phyloP scores from a whole-genome alignment of 164 flowering plant genomes.

The Vitis labrusca region DNA sequence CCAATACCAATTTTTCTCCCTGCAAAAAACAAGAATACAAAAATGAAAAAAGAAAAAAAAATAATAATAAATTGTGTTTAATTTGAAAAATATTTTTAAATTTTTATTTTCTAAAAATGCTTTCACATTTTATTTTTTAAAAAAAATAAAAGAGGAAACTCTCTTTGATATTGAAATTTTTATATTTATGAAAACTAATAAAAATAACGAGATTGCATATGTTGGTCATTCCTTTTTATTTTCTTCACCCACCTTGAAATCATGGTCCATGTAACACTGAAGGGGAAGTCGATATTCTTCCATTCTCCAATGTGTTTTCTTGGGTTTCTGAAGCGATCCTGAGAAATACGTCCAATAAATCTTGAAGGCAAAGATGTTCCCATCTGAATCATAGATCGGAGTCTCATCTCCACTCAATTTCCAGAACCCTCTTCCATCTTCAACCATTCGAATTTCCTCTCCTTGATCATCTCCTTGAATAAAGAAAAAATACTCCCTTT shows the following conservation, averaged over 20 bases:
- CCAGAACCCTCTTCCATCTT: constrained; percentile 9
- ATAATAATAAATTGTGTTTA: no score
- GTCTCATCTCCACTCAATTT: neutral
- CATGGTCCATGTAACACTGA: no score
- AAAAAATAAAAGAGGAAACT: no score
- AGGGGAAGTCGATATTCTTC: neutral
- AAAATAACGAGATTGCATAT: no score
- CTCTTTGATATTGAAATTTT: no score
- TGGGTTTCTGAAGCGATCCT: neutral
- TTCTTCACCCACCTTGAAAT: no score
- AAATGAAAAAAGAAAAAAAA: neutral
- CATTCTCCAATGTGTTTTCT: constrained; percentile 15
- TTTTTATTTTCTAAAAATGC: no score
- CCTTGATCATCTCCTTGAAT: neutral
- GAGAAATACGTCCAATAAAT: neutral
- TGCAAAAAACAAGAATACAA: neutral
- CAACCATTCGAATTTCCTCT: neutral
- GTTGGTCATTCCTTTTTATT: no score
- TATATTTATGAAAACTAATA: no score
- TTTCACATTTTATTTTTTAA: no score
- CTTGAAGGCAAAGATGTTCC: constrained; percentile 2
- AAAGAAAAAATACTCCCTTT: constrained; percentile 7
- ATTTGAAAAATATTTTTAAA: no score
- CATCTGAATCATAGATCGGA: neutral
- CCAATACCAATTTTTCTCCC: constrained; percentile 5